Conservation (phyloP, 2,329 filamentous ascomycete genomes). For the Talaromyces amestolkiae region DNA sequence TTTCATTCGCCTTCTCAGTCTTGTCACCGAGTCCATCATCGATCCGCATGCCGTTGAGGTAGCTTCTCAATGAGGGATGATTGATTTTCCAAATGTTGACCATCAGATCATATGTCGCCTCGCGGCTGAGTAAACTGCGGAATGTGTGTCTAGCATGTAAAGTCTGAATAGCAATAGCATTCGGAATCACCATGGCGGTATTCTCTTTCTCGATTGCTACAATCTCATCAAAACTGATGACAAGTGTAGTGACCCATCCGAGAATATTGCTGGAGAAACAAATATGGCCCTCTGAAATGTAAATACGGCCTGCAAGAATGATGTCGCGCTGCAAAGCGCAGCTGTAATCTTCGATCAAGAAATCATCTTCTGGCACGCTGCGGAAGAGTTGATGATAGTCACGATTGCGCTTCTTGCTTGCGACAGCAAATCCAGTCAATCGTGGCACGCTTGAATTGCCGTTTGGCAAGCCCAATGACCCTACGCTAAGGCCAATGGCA, state of each 20-base stretch:
- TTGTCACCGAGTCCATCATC: constrained; percentile 83
- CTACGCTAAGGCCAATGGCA: constrained; percentile 68
- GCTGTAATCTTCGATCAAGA: constrained; percentile 97
- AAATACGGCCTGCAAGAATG: constrained; percentile 85
- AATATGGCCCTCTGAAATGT: constrained; percentile 94
- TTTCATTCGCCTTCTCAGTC: constrained; percentile 73
- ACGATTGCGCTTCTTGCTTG: constrained; percentile 90
- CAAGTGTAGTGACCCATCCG: constrained; percentile 94
- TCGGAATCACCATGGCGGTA: constrained; percentile 92
- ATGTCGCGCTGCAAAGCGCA: constrained; percentile 95
- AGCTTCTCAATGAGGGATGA: constrained; percentile 87
- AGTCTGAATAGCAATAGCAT: constrained; percentile 94
- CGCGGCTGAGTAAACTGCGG: constrained; percentile 88
- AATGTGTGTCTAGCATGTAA: constrained; percentile 94
- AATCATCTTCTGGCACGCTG: constrained; percentile 96
- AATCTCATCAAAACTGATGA: constrained; percentile 98
- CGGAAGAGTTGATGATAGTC: constrained; percentile 94
- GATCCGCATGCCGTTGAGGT: constrained; percentile 80
- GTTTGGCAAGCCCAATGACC: constrained; percentile 64
- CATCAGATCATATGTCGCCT: constrained; percentile 94
- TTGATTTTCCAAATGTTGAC: constrained; percentile 98
- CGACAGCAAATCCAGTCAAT: constrained; percentile 91
- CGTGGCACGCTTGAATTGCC: constrained; percentile 64
- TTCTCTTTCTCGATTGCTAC: constrained; percentile 96
- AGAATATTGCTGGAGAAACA: constrained; percentile 99